These are phyloP conservation scores for Alternaria hordeiaustralica DNA, from an alignment of 2,329 filamentous ascomycete genomes.

Conservation along the genomic window DNA sequence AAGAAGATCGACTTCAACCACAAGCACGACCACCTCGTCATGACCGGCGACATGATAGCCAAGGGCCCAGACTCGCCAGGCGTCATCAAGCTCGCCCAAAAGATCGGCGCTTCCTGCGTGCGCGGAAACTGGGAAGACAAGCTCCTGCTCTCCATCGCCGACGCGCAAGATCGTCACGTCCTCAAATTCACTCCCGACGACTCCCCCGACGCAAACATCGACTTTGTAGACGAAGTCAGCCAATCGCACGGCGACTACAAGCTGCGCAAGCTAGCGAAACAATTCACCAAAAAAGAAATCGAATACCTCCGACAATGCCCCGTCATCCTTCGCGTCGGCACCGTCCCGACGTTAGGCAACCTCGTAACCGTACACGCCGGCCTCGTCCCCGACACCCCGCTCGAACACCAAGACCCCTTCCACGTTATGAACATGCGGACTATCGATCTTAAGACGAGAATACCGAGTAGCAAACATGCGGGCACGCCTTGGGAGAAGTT, in stretches of 20 bases:
- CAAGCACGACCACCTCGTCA: slow-evolving; percentile 57
- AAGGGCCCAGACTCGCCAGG: slow-evolving; percentile 82
- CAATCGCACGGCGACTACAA: slow-evolving; percentile 44
- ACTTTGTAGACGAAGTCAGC: slow-evolving; percentile 37
- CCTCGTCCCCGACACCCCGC: slow-evolving; percentile 74
- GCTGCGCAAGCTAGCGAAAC: slow-evolving; percentile 63
- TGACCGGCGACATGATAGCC: slow-evolving; percentile 61
- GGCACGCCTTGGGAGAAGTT: slow-evolving; percentile 73
- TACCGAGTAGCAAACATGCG: slow-evolving; percentile 58
- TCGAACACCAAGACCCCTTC: slow-evolving; percentile 76
- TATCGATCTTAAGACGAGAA: slow-evolving; percentile 68
- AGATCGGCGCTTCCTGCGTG: slow-evolving; percentile 77
- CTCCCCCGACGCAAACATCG: slow-evolving; percentile 36
- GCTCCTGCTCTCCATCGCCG: slow-evolving; percentile 70
- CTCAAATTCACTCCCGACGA: slow-evolving; percentile 38
- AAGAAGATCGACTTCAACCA: slow-evolving; percentile 68
- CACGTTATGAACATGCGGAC: slow-evolving; percentile 93
- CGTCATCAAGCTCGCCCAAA: slow-evolving; percentile 77
- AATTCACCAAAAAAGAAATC: slow-evolving; percentile 66
- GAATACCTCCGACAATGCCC: slow-evolving; percentile 74
- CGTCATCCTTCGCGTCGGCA: slow-evolving; percentile 77
- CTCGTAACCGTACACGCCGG: slow-evolving; percentile 85
- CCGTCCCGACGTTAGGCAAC: slow-evolving; percentile 64
- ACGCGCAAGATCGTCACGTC: slow-evolving; percentile 36
- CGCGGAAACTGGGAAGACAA: slow-evolving; percentile 93